phyloP scores from a whole-genome alignment of 805 yeast species.

The Lachancea sp. region DNA sequence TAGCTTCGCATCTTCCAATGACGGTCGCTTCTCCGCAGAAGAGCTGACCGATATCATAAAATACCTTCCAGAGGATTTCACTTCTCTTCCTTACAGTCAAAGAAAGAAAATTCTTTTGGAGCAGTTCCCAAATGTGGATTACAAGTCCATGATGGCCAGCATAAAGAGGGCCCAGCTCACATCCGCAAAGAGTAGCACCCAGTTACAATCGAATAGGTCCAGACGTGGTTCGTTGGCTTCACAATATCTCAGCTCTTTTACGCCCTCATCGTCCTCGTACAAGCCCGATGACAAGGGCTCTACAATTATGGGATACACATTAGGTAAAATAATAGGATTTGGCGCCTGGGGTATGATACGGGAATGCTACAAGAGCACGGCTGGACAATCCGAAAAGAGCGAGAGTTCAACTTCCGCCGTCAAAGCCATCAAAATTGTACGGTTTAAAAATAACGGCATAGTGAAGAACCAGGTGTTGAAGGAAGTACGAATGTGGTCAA shows the following conservation, averaged over 20 bases:
- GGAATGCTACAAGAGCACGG: conserved; percentile 42
- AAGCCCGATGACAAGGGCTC: conserved; percentile 61
- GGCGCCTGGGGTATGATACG: conserved; percentile 90
- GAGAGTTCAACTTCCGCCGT: conserved; percentile 31
- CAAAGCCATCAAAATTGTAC: conserved; percentile 58
- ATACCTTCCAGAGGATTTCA: conserved; percentile 46
- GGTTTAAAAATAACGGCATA: conserved; percentile 42
- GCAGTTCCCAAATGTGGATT: conserved; percentile 34
- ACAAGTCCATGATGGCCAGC: conserved; percentile 29
- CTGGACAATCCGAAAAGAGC: conserved; percentile 17
- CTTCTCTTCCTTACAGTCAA: conserved; percentile 54
- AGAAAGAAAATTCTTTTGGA: conserved; percentile 40
- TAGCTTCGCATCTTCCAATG: conserved; percentile 2
- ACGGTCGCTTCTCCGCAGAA: conserved; percentile 13
- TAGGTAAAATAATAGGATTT: conserved; percentile 74
- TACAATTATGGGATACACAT: conserved; percentile 48
- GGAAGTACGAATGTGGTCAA: conserved; percentile 73
- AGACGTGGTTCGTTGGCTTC: conserved; percentile 32
- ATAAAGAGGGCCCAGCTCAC: conserved; percentile 24
- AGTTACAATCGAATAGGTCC: conserved; percentile 15
- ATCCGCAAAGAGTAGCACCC: conserved; percentile 23
- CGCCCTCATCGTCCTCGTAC: conserved; percentile 24
- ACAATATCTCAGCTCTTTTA: conserved; percentile 29
- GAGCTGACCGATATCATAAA: conserved; percentile 30
- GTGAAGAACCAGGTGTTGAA: conserved; percentile 55